Percentiles rank a stretch among this genome's conserved stretches.
phyloP scores from a whole-genome alignment of 805 yeast species.

The Alloascoidea hylecoeti region DNA sequence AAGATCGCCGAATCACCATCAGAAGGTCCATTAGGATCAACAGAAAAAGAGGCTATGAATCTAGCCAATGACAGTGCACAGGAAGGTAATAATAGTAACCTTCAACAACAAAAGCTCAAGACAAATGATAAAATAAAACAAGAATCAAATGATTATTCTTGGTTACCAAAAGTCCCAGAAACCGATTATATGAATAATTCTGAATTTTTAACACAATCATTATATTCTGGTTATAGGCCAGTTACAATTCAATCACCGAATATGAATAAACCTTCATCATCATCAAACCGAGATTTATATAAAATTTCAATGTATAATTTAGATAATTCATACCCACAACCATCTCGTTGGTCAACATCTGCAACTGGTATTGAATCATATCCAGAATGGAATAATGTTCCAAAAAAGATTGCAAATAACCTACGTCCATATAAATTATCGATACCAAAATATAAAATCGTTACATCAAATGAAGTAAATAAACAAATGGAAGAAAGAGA shows the following conservation, averaged over 20 bases:
- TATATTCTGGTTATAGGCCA: background rate
- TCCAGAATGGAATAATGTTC: constrained; percentile 1
- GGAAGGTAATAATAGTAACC: too few species aligned
- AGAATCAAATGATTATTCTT: too few species aligned
- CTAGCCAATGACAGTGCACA: too few species aligned
- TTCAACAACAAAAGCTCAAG: too few species aligned
- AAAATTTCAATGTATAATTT: too few species aligned
- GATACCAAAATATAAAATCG: background rate
- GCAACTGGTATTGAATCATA: background rate
- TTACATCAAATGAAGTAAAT: too few species aligned
- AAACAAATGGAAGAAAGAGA: too few species aligned
- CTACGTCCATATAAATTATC: background rate
- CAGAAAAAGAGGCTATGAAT: too few species aligned
- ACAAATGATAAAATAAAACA: too few species aligned
- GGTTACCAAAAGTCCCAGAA: background rate
- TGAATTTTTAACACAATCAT: background rate
- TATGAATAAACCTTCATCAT: background rate
- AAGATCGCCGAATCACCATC: too few species aligned
- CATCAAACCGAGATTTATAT: too few species aligned
- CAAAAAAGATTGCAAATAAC: background rate
- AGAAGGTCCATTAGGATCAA: too few species aligned
- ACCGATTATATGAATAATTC: background rate
- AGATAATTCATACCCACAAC: background rate
- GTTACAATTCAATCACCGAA: background rate
- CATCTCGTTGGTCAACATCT: background rate